Base-by-base conservation (phyloP, 2,329 filamentous ascomycete genomes). In the Lasiodiplodia sp. region DNA sequence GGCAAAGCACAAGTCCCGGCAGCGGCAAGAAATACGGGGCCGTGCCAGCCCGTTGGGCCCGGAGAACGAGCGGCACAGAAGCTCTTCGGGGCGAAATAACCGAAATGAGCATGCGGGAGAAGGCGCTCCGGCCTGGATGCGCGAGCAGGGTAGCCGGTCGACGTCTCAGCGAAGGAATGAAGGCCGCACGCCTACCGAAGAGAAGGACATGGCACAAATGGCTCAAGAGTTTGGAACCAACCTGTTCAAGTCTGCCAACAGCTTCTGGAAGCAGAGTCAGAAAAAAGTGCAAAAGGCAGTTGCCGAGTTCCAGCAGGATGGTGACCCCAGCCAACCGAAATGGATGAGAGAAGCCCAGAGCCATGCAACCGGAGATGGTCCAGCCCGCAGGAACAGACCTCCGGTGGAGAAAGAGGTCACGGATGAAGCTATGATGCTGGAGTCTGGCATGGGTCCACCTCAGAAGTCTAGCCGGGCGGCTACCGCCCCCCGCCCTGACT, bases 271-370 rank as follows among this genome's bases (percentile, higher is more conserved):
- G 78, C 92, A 92, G 3, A 90, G 95, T 0, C 93, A 94, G 76
- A 99, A 97, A 80, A 94, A 93, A 77, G 88, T 98, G 69, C 93
- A 97, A 75, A 93, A 96, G 79, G 95, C 93, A 4, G 92, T 98
- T 40, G 90, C 94, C 10, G 96, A 99, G 18, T 92, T 98, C 69
- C 88, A 89, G 73, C 81, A 85, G 66, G 91, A 89, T n/a, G 84
- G 85, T 31, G 94, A 97, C 75, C 86, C 91, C 2, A 92, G 79
- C 75, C 92, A 97, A 76, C 96, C 96, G 0, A 96, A 93, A 76
- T 99, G 96, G 96, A 97, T 99, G 95, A 89, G 91, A 73, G 91
- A 94, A 68, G 86, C 89, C 3, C 86, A 87, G 68, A 73, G 71
- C 49, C 72, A 73, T 38, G 73, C 76, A 63, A 53, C 57, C 14